Evolutionary conservation across 192 early-diverging fungal species (phyloP), one percentile per base, ranked within the genome.

Genomic region (Dispira simplex): DNA sequence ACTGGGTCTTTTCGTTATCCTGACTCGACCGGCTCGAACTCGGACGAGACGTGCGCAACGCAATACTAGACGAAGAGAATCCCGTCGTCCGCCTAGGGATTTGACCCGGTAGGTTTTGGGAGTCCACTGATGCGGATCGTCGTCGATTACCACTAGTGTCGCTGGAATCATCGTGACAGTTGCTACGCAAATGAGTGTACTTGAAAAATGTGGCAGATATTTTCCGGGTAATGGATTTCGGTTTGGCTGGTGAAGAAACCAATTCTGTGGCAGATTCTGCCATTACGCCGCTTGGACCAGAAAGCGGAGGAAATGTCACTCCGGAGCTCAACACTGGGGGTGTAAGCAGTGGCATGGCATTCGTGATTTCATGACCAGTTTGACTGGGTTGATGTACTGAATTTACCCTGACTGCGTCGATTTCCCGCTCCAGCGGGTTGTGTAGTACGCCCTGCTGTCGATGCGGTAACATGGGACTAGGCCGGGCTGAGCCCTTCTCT

Each of bases 121-220:
- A 51, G 48, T 51, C 48, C 21, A 51, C 48, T 9, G 48, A 51
- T 16, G 48, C 48, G 2, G 48, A 51, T 4, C 48, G 48, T 9
- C 48, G 48, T 1, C 48, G 48, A 51, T 51, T 51, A 16, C 48
- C 48, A 20, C 21, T 16, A 23, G 48, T 9, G 8, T 51, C 48
- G 48, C 3, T 8, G 4, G 48, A 4, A 8, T 51, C 18, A 23
- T 4, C 8, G 8, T 23, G 18, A 23, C 18, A 2, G 8, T 39
- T 39, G 32, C 32, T 39, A 39, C 32, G 32, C 32, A 51, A 51
- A 23, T 51, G 48, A 16, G 48, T 51, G 48, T 51, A 51, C 48
- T 51, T 51, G 48, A 51, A 51, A 51, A 51, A 51, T 23, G 48
- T 51, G 48, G 48, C 2, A 3, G 48, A 51, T 16, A 51, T 51